Base-by-base conservation (phyloP, 164 flowering plant genomes). In the Berberis vulgaris region DNA sequence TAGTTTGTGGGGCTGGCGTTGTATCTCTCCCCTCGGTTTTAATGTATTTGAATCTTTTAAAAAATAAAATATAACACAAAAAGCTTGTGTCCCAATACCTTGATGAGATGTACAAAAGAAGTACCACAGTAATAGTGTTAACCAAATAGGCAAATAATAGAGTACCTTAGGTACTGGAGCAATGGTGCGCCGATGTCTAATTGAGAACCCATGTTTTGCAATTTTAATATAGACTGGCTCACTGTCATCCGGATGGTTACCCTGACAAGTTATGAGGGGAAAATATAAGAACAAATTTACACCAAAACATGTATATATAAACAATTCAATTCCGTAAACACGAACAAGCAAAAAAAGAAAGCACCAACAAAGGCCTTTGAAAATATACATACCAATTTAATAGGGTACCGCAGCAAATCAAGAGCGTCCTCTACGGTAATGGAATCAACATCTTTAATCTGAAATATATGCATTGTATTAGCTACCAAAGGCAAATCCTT, bases 161-260 rank as follows among this genome's bases (percentile, higher is more conserved):
- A 42, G 39, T 79, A 86, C 96, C 93, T 83, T 87, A 0, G 99
- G 96, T 47, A 91, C 78, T n/a, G 86, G 67, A 69, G 79, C 86
- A 54, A 71, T 72, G 5, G 78, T 76, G 2, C 86, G 84, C 47
- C 90, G 66, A 73, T 94, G 95, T 72, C 72, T 81, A 60, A 94
- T 66, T 13, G 83, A 59, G 77, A 85, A 86, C 45, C 97, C 95
- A 69, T 40, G 60, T 68, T 64, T 88, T 54, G 86, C 75, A 64
- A 84, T 72, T 74, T 73, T 89, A 62, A 94, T 6, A 1, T 75
- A 50, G 7, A 89, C 84, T 3, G 96, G 89, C 2, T 70, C 74
- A 57, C 82, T 78, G 77, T 89, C 96, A 54, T 81, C 80, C 1
- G 96, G 97, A 72, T 94, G 96, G 45, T 75, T 75, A 42, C 99